Percentiles rank a stretch among this genome's conserved stretches.
These are phyloP conservation scores for Gigaspora rosea DNA, from an alignment of 192 early-diverging fungal species.

Conservation along the genomic window DNA sequence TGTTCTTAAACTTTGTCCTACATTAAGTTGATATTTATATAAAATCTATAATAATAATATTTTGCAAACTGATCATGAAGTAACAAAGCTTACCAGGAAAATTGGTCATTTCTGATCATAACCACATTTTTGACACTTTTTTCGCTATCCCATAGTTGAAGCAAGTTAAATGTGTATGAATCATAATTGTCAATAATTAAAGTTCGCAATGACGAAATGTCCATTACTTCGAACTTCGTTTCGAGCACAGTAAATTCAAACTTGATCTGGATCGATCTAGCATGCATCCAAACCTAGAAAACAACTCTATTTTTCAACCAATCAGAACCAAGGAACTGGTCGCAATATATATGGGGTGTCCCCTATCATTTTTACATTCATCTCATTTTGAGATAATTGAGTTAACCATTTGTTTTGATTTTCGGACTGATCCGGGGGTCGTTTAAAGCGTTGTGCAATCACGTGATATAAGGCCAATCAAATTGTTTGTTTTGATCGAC, in stretches of 20 bases:
- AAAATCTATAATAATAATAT: neutral
- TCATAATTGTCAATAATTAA: constrained; percentile 97
- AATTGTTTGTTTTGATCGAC: too few species aligned
- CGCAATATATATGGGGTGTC: too few species aligned
- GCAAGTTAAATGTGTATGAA: constrained; percentile 96
- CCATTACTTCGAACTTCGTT: neutral
- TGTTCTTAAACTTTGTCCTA: constrained; percentile 53
- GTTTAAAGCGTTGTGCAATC: too few species aligned
- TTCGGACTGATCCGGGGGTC: too few species aligned
- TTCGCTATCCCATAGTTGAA: constrained; percentile 61
- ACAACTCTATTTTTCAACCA: too few species aligned
- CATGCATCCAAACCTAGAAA: too few species aligned
- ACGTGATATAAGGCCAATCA: too few species aligned
- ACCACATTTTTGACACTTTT: constrained; percentile 52
- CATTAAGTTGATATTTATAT: neutral
- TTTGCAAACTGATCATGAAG: neutral
- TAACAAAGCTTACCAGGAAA: constrained; percentile 64
- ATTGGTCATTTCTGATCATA: constrained; percentile 93
- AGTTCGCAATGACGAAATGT: constrained; percentile 44
- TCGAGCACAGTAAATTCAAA: neutral
- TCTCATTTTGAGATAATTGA: too few species aligned
- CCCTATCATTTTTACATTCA: too few species aligned
- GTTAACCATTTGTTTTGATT: too few species aligned
- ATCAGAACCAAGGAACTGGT: too few species aligned
- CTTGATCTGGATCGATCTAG: too few species aligned